Conservation (phyloP, 2,329 filamentous ascomycete genomes). For the Hypoxylon sp. region DNA sequence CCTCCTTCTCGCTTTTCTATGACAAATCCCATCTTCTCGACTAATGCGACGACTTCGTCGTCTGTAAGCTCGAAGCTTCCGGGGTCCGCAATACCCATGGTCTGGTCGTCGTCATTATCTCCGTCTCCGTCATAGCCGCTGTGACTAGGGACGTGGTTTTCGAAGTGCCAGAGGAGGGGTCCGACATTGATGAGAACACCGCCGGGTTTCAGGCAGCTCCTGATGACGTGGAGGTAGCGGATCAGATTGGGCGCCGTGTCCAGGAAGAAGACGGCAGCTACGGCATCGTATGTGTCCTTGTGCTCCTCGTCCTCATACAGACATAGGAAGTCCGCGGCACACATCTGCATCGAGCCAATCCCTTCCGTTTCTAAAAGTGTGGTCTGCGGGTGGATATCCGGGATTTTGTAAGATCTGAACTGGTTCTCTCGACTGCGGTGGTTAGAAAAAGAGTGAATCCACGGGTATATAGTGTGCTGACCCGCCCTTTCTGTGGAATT, state of each 20-base stretch:
- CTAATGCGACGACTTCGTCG: constrained; percentile 84
- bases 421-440: constrained; percentile 80
- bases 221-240: constrained; percentile 86
- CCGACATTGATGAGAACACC: constrained; percentile 92
- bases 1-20: constrained; percentile 72
- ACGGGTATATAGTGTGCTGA: constrained; percentile 83
- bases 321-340: constrained; percentile 91
- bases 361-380: constrained; percentile 57
- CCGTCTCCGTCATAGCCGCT: constrained; percentile 65
- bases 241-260: constrained; percentile 96
- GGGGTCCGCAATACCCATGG: constrained; percentile 83
- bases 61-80: constrained; percentile 91
- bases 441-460: constrained; percentile 90
- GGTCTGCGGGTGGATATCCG: constrained; percentile 80
- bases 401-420: constrained; percentile 77
- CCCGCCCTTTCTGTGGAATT: constrained; percentile 71
- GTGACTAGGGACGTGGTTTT: constrained; percentile 74
- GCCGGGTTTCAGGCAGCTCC: constrained; percentile 78
- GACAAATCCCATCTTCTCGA: constrained; percentile 80
- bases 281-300: constrained; percentile 76
- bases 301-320: constrained; percentile 77
- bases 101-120: constrained; percentile 61
- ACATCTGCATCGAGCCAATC: constrained; percentile 86
- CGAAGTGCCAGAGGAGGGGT: constrained; percentile 95
- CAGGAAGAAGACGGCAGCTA: constrained; percentile 93